phyloP scores from a whole-genome alignment of 2,329 filamentous ascomycete genomes.

The Talaromyces sp. region DNA sequence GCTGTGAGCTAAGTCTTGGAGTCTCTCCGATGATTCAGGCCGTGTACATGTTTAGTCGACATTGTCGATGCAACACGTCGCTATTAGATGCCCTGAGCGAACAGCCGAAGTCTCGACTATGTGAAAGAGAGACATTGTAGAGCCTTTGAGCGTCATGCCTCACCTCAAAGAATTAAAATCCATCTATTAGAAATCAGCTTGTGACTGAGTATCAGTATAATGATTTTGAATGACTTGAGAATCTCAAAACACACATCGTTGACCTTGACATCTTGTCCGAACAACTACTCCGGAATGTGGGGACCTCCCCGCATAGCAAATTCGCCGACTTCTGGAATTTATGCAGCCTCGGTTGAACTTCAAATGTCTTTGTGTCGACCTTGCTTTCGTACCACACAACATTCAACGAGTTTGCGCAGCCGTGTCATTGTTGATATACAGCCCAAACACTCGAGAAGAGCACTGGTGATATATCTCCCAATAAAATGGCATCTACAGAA shows the following conservation, averaged over 20 bases:
- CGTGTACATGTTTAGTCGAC: not conserved
- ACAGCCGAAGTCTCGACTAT: not conserved
- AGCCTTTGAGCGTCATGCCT: not conserved
- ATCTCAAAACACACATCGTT: not conserved
- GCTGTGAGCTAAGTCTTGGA: not conserved
- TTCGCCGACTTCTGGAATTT: not conserved
- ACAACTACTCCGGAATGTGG: not conserved
- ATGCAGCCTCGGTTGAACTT: constrained; percentile 7
- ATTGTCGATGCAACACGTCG: not conserved
- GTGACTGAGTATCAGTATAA: not conserved
- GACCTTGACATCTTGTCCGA: not conserved
- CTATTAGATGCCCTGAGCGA: not conserved
- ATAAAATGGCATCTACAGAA: constrained; percentile 13
- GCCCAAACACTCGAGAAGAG: not conserved
- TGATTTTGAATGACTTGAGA: not conserved
- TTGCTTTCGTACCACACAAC: not conserved
- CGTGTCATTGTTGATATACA: not conserved
- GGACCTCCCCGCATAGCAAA: constrained; percentile 3
- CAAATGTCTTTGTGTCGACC: not conserved
- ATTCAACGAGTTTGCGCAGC: not conserved
- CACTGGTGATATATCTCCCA: not conserved
- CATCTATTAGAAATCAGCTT: not conserved
- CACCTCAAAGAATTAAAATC: too few species aligned
- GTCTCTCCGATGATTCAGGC: not conserved
- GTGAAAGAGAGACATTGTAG: not conserved